phyloP scores from a whole-genome alignment of 2,329 filamentous ascomycete genomes.

The Xylariaceae sp. region DNA sequence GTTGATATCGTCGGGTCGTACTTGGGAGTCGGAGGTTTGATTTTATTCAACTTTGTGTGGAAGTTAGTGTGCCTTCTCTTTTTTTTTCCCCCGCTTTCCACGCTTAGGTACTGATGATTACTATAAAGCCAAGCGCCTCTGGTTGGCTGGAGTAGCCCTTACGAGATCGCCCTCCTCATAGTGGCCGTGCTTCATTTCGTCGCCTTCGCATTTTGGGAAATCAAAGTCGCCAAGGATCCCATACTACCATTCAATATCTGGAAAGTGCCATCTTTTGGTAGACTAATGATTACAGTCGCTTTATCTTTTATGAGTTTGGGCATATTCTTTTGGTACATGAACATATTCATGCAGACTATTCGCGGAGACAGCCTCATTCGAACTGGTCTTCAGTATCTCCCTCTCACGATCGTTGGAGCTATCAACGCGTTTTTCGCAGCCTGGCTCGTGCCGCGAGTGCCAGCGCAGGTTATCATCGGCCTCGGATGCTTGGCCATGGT shows the following conservation, averaged over 20 bases:
- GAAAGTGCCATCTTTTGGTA: slow-evolving; percentile 50
- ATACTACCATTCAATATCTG: slow-evolving; percentile 56
- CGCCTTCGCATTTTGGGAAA: slow-evolving; percentile 47
- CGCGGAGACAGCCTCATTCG: background rate
- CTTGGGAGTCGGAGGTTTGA: slow-evolving; percentile 48
- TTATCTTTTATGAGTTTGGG: background rate
- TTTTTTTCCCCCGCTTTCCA: no score
- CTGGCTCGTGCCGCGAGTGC: slow-evolving; percentile 54
- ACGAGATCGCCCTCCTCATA: slow-evolving; percentile 50
- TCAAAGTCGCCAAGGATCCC: slow-evolving; percentile 45
- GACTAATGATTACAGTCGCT: slow-evolving; percentile 49
- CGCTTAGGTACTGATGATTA: background rate
- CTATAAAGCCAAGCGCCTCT: slow-evolving; percentile 51
- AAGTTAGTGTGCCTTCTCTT: slow-evolving; percentile 48
- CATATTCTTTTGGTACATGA: background rate
- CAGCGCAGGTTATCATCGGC: slow-evolving; percentile 56
- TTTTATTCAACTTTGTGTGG: slow-evolving; percentile 59
- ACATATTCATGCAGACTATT: background rate
- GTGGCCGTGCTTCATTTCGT: background rate
- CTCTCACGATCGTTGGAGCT: background rate
- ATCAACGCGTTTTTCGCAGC: slow-evolving; percentile 51
- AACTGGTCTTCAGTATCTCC: background rate
- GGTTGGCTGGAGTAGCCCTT: slow-evolving; percentile 52
- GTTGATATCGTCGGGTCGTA: slow-evolving; percentile 50
- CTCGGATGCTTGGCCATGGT: slow-evolving; percentile 49